These are phyloP conservation scores for Suillus alpinus DNA, from an alignment of 768 basidiomycete genomes.

Conservation along the genomic window DNA sequence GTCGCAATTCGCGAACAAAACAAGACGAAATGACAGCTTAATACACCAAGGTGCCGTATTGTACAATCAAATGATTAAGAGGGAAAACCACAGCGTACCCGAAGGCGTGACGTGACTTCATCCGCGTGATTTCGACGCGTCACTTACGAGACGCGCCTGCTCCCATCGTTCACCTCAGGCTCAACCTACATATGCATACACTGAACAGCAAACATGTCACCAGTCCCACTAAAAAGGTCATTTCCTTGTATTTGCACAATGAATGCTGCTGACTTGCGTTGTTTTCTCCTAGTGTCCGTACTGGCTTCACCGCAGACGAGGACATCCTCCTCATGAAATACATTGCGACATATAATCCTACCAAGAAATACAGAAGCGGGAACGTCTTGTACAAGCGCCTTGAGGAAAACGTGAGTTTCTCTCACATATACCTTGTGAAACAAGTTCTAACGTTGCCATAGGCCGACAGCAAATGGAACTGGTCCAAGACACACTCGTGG, in stretches of 20 bases:
- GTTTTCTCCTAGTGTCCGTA: conserved; percentile 15
- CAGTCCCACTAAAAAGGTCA: not conserved
- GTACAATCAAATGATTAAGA: too few relatives aligned
- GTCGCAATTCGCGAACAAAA: too few relatives aligned
- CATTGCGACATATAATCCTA: conserved; percentile 48
- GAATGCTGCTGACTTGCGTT: not conserved
- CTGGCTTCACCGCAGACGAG: conserved; percentile 36
- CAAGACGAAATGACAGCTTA: too few relatives aligned
- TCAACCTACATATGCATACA: not conserved
- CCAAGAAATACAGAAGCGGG: conserved; percentile 41
- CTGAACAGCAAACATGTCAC: not conserved
- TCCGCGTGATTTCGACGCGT: conserved; percentile 1
- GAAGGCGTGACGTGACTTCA: not conserved
- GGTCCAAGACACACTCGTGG: conserved; percentile 52
- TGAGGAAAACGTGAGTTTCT: conserved; percentile 39
- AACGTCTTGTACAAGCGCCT: conserved; percentile 42
- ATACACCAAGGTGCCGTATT: too few relatives aligned
- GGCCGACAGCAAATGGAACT: conserved; percentile 45
- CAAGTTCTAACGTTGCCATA: conserved; percentile 18
- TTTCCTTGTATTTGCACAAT: not conserved
- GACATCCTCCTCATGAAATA: conserved; percentile 44
- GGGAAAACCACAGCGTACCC: too few relatives aligned
- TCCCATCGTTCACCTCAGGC: not conserved
- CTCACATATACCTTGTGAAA: not conserved
- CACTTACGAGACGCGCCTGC: not conserved